These are phyloP conservation scores for Fragaria iinumae DNA, from an alignment of 306 rosid species.

Conservation along the genomic window DNA sequence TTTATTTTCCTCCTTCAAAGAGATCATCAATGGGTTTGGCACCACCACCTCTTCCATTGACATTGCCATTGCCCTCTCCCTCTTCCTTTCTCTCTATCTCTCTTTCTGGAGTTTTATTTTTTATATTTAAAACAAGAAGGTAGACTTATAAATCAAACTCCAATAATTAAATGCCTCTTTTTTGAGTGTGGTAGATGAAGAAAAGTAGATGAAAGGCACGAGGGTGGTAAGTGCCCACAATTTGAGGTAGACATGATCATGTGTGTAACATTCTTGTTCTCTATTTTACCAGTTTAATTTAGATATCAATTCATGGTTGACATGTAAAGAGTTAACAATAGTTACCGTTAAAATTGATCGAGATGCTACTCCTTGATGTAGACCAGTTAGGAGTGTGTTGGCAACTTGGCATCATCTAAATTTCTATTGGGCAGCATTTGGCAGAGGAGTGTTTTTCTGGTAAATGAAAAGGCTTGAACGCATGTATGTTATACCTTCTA, in stretches of 20 bases:
- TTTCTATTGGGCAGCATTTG: background rate
- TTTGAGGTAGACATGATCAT: background rate
- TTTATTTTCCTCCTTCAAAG: background rate
- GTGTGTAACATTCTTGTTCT: background rate
- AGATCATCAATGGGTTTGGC: background rate
- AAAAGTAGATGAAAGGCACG: slow-evolving; percentile 13
- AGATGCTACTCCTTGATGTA: background rate
- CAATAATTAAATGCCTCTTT: background rate
- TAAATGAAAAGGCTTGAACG: background rate
- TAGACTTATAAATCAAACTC: background rate
- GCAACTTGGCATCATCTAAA: background rate
- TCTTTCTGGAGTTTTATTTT: background rate
- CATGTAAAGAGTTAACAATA: background rate
- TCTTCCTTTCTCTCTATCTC: background rate
- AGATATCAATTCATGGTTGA: background rate
- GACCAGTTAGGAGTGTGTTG: background rate
- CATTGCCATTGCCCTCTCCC: background rate
- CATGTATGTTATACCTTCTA: background rate
- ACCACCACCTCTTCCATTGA: background rate
- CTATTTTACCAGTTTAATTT: background rate
- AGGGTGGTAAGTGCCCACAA: slow-evolving; percentile 14
- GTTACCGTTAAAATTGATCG: background rate
- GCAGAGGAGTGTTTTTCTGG: background rate
- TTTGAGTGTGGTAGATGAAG: slow-evolving; percentile 4
- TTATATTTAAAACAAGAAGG: slow-evolving; percentile 1